Percentiles rank a stretch among this genome's conserved stretches.
Evolutionary conservation across 2,329 filamentous ascomycete species (phyloP).

Genomic region (Exophiala calicioides): DNA sequence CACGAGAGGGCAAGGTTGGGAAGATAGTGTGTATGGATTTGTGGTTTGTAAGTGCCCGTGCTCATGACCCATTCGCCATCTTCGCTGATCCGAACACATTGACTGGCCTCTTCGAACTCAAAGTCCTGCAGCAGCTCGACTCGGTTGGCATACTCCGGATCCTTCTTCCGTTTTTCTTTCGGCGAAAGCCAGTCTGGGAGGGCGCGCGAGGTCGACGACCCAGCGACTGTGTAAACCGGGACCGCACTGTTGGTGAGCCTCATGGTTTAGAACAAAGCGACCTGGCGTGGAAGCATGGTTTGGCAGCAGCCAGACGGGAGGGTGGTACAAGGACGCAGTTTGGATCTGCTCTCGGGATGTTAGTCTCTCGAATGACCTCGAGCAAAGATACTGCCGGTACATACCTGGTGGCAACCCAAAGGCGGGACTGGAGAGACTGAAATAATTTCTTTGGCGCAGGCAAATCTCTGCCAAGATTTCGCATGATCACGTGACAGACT

Average conservation of each 20-base stretch:
- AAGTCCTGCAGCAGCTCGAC: slow-evolving; percentile 97
- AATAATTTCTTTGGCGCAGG: too few species aligned
- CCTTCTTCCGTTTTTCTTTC: slow-evolving; percentile 87
- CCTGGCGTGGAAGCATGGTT: slow-evolving; percentile 1
- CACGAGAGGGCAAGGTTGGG: slow-evolving; percentile 93
- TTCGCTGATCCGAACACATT: slow-evolving; percentile 84
- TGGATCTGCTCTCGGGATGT: too few species aligned
- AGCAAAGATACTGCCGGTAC: too few species aligned
- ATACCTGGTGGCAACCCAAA: too few species aligned
- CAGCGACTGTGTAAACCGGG: slow-evolving; percentile 92
- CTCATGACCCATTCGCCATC: slow-evolving; percentile 98
- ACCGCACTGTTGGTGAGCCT: slow-evolving; percentile 69
- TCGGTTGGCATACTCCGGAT: slow-evolving; percentile 88
- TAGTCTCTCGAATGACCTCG: too few species aligned
- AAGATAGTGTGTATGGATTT: slow-evolving; percentile 94
- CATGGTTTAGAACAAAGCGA: slow-evolving; percentile 36
- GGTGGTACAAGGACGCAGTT: not conserved
- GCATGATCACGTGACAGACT: too few species aligned
- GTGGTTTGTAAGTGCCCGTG: slow-evolving; percentile 74
- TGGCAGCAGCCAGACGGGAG: not conserved
- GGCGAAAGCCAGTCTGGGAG: slow-evolving; percentile 94
- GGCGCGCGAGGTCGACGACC: slow-evolving; percentile 80
- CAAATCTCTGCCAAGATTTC: too few species aligned
- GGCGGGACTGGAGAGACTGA: too few species aligned
- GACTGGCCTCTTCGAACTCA: slow-evolving; percentile 93